A percentile compares a stretch with the other conserved stretches of the same genome.
These are phyloP conservation scores for Tinospora cordifolia DNA, from an alignment of 164 flowering plant genomes.

Conservation along the genomic window DNA sequence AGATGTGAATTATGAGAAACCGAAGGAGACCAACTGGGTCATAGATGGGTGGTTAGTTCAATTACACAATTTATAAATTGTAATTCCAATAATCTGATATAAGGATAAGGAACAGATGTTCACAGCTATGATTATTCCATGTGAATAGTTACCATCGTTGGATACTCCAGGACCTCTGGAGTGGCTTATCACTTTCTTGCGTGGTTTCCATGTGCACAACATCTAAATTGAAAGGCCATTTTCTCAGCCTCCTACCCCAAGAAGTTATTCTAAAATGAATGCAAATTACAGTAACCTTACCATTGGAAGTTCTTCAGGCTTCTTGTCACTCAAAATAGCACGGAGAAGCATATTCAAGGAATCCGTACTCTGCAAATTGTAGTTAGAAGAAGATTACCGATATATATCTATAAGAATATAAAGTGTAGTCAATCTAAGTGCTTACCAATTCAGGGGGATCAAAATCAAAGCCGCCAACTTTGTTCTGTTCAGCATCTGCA, in stretches of 20 bases:
- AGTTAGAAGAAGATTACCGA: background rate
- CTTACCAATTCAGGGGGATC: conserved; percentile 63
- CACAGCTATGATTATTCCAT: too few relatives aligned
- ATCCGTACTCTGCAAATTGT: conserved; percentile 38
- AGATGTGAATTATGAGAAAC: too few relatives aligned
- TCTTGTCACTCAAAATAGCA: conserved; percentile 63
- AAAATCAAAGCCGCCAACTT: conserved; percentile 28
- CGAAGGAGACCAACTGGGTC: too few relatives aligned
- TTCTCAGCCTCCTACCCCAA: background rate
- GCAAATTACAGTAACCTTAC: conserved; percentile 34
- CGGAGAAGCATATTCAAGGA: conserved; percentile 67
- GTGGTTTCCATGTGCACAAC: too few relatives aligned
- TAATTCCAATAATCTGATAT: too few relatives aligned
- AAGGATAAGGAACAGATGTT: too few relatives aligned
- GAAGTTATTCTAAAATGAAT: background rate
- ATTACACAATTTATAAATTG: too few relatives aligned
- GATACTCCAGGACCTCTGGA: too few relatives aligned
- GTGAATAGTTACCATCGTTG: too few relatives aligned
- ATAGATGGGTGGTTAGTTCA: too few relatives aligned
- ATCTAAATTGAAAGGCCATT: too few relatives aligned
- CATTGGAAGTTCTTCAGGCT: conserved; percentile 83
- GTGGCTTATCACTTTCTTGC: too few relatives aligned
- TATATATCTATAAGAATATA: background rate
- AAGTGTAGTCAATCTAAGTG: conserved; percentile 10
- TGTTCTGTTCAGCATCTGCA: background rate